Conservation (phyloP, 129 eudicot genomes). For the Chrysanthemum makinoi region DNA sequence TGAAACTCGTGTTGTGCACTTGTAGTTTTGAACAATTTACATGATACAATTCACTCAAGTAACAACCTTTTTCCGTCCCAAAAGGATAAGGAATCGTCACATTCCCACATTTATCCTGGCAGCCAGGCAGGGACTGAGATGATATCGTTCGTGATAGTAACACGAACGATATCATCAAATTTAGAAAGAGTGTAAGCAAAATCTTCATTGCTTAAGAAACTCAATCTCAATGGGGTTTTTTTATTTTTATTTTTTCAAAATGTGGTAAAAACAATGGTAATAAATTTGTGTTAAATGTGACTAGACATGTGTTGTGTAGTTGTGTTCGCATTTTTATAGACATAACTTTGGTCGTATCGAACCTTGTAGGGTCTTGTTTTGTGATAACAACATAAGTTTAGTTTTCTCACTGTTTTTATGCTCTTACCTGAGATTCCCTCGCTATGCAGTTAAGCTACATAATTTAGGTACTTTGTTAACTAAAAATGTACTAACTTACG, state of each 20-base stretch:
- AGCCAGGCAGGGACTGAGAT: slow-evolving; percentile 14
- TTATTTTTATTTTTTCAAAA: neutral
- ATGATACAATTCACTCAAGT: slow-evolving; percentile 10
- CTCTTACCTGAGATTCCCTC: neutral
- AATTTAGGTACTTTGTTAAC: no score
- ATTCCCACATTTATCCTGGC: slow-evolving; percentile 27
- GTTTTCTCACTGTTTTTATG: neutral
- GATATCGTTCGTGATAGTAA: slow-evolving; percentile 13
- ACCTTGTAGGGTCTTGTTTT: neutral
- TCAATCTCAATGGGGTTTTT: neutral
- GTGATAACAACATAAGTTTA: neutral
- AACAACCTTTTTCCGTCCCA: slow-evolving; percentile 19
- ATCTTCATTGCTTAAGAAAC: neutral
- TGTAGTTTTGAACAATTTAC: slow-evolving; percentile 19
- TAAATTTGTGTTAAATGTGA: neutral
- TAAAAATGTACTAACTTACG: no score
- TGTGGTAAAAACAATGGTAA: neutral
- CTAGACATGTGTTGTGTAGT: neutral
- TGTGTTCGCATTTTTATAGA: neutral
- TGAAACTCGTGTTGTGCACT: neutral
- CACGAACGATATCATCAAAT: neutral
- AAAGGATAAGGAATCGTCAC: slow-evolving; percentile 27
- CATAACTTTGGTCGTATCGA: neutral
- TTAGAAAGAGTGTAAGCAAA: neutral
- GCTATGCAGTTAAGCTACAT: neutral